Percentiles rank a stretch among this genome's conserved stretches.
These are phyloP conservation scores for Diversispora epigaea DNA, from an alignment of 192 early-diverging fungal genomes.

Conservation along the genomic window DNA sequence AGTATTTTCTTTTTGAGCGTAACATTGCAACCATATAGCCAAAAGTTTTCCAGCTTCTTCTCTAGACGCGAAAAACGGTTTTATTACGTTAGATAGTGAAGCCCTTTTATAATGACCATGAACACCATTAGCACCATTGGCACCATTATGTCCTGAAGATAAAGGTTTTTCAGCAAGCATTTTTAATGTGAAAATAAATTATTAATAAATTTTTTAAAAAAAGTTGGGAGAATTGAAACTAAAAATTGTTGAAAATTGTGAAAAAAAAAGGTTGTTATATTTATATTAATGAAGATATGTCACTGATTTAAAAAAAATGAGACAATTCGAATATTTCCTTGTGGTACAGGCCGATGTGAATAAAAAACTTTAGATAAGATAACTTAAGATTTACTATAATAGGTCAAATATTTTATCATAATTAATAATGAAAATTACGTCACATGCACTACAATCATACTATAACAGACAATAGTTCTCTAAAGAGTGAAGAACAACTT, in stretches of 20 bases:
- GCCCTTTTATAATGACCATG: not conserved
- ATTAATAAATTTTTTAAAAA: not conserved
- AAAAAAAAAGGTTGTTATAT: not conserved
- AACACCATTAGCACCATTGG: too few species aligned
- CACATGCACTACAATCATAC: too few species aligned
- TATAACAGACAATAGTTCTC: too few species aligned
- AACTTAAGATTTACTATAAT: not conserved
- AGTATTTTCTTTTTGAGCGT: not conserved
- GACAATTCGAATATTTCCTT: not conserved
- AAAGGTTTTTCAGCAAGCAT: slow-evolving; percentile 4
- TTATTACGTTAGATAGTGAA: not conserved
- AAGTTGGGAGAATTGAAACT: not conserved
- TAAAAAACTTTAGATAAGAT: not conserved
- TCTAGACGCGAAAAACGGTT: slow-evolving; percentile 3
- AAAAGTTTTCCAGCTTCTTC: slow-evolving; percentile 9
- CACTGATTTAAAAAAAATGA: too few species aligned
- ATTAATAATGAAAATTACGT: too few species aligned
- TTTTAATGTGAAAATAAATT: slow-evolving; percentile 3
- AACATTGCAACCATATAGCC: slow-evolving; percentile 2
- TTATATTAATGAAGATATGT: not conserved
- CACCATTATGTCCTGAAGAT: not conserved
- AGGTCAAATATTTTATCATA: too few species aligned
- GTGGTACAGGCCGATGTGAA: not conserved
- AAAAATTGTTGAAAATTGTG: not conserved
- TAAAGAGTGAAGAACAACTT: too few species aligned